Conservation (phyloP, 1,139 yeast genomes). For the Candida dubliniensis region DNA sequence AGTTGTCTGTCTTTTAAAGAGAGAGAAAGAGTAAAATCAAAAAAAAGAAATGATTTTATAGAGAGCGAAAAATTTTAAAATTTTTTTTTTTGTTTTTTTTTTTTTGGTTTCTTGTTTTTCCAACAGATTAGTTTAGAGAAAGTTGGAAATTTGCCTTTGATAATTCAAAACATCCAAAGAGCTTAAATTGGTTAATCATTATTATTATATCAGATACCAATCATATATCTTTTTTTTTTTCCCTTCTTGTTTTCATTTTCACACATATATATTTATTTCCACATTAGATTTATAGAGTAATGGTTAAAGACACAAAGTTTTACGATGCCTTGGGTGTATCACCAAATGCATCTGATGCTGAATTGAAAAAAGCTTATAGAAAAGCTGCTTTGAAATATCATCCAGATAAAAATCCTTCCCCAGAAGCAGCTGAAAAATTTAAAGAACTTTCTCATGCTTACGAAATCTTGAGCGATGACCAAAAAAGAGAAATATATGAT, state of each 20-base stretch:
- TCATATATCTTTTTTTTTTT: neutral
- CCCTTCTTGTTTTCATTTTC: neutral
- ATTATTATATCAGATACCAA: neutral
- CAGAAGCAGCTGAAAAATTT: slow-evolving; percentile 95
- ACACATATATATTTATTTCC: neutral
- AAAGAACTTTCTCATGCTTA: slow-evolving; percentile 91
- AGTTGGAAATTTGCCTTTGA: neutral
- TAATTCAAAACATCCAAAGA: neutral
- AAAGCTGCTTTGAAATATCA: slow-evolving; percentile 89
- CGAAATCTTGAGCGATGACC: slow-evolving; percentile 80
- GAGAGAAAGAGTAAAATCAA: neutral
- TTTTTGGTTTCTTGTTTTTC: neutral
- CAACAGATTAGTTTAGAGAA: neutral
- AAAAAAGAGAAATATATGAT: slow-evolving; percentile 88
- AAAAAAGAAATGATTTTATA: neutral
- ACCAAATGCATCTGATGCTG: slow-evolving; percentile 74
- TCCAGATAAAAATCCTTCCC: slow-evolving; percentile 79
- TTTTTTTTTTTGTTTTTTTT: neutral
- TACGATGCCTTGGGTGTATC: slow-evolving; percentile 85
- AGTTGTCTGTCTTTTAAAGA: neutral
- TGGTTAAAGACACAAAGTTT: slow-evolving; percentile 90
- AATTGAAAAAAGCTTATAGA: slow-evolving; percentile 94
- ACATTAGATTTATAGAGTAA: slow-evolving; percentile 21
- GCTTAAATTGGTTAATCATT: neutral
- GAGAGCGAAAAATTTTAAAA: neutral